phyloP scores from a whole-genome alignment of 371 early-diverging fungal species.

The Mucor velutinosus region DNA sequence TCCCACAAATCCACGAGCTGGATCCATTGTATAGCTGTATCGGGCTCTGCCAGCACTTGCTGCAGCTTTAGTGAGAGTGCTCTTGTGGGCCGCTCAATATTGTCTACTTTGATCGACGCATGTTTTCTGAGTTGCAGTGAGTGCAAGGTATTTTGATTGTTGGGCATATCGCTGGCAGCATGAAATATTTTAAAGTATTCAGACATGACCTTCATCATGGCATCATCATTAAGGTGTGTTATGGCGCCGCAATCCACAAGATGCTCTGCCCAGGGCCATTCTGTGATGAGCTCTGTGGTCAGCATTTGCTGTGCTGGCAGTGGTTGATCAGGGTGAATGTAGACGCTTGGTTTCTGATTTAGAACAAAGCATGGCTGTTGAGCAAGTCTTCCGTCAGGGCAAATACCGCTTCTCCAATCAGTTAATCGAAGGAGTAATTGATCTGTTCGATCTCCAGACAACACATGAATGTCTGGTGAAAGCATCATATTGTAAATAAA shows the following conservation, averaged over 20 bases:
- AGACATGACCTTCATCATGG: slow-evolving; percentile 36
- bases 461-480: slow-evolving; percentile 2
- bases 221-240: slow-evolving; percentile 35
- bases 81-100: slow-evolving; percentile 34
- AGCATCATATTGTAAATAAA: background rate
- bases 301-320: slow-evolving; percentile 6
- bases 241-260: slow-evolving; percentile 33
- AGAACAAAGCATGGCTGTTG: slow-evolving; percentile 36
- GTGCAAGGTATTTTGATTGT: slow-evolving; percentile 21
- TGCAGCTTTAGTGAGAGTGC: slow-evolving; percentile 26
- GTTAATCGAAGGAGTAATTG: slow-evolving; percentile 23
- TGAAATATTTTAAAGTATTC: slow-evolving; percentile 39
- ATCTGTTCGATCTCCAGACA: slow-evolving; percentile 24
- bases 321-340: slow-evolving; percentile 18
- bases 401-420: slow-evolving; percentile 41
- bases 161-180: slow-evolving; percentile 6
- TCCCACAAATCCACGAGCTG: slow-evolving; percentile 32
- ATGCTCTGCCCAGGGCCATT: slow-evolving; percentile 37
- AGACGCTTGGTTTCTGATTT: slow-evolving; percentile 25
- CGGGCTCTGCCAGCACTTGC: slow-evolving; percentile 11
- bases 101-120: slow-evolving; percentile 39
- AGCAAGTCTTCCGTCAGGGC: slow-evolving; percentile 36
- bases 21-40: slow-evolving; percentile 26
- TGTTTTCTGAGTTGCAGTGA: slow-evolving; percentile 30
- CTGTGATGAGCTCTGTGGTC: slow-evolving; percentile 35